Evolutionary conservation across 1,284 basidiomycete genomes (phyloP).

Genomic region (Dichomitus squalens): DNA sequence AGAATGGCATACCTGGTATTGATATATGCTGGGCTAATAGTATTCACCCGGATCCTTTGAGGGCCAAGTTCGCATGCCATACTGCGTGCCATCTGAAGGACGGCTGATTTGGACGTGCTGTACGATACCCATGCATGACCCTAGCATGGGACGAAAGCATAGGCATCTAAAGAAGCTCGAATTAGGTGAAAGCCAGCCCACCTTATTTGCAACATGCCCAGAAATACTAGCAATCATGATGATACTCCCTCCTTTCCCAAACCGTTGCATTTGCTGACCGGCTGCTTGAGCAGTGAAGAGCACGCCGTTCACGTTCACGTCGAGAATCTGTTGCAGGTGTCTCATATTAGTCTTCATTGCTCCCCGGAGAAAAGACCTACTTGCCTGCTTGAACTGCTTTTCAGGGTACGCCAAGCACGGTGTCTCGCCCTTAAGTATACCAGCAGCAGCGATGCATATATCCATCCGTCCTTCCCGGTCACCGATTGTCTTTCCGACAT

Average conservation of each 20-base stretch:
- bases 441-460: constrained; percentile 73
- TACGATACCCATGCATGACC: constrained; percentile 76
- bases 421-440: constrained; percentile 48
- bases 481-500: constrained; percentile 58
- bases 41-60: constrained; percentile 72
- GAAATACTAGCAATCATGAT: constrained; percentile 62
- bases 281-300: constrained; percentile 67
- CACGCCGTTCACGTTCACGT: constrained; percentile 77
- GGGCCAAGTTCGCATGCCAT: constrained; percentile 33
- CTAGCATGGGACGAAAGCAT: constrained; percentile 38
- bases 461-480: constrained; percentile 69
- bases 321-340: constrained; percentile 61
- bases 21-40: constrained; percentile 74
- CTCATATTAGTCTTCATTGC: not conserved
- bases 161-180: not conserved
- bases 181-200: not conserved
- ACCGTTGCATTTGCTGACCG: constrained; percentile 53
- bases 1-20: constrained; percentile 58
- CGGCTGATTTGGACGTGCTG: constrained; percentile 81
- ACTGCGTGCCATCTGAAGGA: constrained; percentile 38
- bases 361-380: constrained; percentile 9
- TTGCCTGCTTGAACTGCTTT: constrained; percentile 67
- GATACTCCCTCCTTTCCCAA: constrained; percentile 50
- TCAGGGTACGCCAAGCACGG: constrained; percentile 71
- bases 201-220: constrained; percentile 53